These are phyloP conservation scores for Eucalyptus regnans DNA, from an alignment of 345 rosid genomes.

Conservation along the genomic window DNA sequence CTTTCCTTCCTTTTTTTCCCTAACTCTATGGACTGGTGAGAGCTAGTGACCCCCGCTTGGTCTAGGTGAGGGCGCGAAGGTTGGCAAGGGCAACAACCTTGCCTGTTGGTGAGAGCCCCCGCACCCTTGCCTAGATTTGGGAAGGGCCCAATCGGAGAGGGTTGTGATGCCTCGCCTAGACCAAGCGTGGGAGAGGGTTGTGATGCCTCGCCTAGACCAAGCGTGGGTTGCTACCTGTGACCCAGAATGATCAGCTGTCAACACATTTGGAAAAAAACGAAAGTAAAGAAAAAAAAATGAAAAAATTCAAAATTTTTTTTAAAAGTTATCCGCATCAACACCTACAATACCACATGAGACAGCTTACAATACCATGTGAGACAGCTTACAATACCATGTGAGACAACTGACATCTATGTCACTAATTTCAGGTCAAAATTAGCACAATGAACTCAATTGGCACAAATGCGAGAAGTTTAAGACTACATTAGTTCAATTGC, in stretches of 20 bases:
- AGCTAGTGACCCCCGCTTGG: fast-evolving
- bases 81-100: background rate
- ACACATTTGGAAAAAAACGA: too few relatives aligned
- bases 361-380: too few relatives aligned
- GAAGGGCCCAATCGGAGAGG: fast-evolving
- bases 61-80: fast-evolving
- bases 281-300: too few relatives aligned
- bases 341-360: too few relatives aligned
- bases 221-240: background rate
- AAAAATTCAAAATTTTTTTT: too few relatives aligned
- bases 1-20: background rate
- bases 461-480: background rate
- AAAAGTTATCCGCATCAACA: fast-evolving
- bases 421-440: too few relatives aligned
- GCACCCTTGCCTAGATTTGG: background rate
- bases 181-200: too few relatives aligned
- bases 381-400: fast-evolving
- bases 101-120: fast-evolving
- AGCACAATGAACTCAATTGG: too few relatives aligned
- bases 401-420: fast-evolving
- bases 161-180: background rate
- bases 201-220: background rate
- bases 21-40: fast-evolving
- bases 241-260: too few relatives aligned
- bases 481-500: fast-evolving